Evolutionary conservation across 176 grass and related monocot genomes (phyloP).

Genomic region (Lolium perenne): DNA sequence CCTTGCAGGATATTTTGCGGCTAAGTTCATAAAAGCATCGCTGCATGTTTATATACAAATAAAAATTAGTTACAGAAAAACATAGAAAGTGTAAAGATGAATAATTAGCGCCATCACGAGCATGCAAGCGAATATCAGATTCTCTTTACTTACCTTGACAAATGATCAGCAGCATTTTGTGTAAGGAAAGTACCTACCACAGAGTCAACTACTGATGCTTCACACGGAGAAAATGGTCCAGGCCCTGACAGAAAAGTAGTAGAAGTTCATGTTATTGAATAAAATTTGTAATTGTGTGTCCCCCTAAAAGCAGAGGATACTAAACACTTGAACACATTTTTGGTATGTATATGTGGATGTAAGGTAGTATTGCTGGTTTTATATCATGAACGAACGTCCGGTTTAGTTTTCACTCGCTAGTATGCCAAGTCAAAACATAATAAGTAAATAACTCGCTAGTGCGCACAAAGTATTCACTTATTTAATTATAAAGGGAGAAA

Average conservation of each 20-base stretch:
- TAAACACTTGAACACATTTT: not conserved
- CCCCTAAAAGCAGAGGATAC: not conserved
- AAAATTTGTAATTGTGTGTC: constrained; percentile 7
- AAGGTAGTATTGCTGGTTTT: not conserved
- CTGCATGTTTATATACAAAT: constrained; percentile 14
- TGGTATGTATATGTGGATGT: not conserved
- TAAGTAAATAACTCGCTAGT: too few relatives aligned
- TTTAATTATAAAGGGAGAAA: too few relatives aligned
- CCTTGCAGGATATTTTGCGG: constrained; percentile 46
- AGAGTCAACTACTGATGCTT: constrained; percentile 52
- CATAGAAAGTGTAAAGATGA: not conserved
- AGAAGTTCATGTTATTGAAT: constrained; percentile 38
- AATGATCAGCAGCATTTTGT: constrained; percentile 53
- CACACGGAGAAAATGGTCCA: constrained; percentile 51
- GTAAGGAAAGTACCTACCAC: constrained; percentile 58
- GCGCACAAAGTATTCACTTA: too few relatives aligned
- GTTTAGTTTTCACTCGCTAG: not conserved
- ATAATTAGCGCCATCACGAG: not conserved
- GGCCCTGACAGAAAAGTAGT: constrained; percentile 33
- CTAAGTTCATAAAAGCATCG: constrained; percentile 51
- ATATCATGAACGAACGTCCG: not conserved
- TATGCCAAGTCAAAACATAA: too few relatives aligned
- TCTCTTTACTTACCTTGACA: constrained; percentile 46
- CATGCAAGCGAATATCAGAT: constrained; percentile 22
- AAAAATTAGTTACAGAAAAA: not conserved